These are phyloP conservation scores for Tarenaya hassleriana DNA, from an alignment of 345 rosid genomes.

Conservation along the genomic window DNA sequence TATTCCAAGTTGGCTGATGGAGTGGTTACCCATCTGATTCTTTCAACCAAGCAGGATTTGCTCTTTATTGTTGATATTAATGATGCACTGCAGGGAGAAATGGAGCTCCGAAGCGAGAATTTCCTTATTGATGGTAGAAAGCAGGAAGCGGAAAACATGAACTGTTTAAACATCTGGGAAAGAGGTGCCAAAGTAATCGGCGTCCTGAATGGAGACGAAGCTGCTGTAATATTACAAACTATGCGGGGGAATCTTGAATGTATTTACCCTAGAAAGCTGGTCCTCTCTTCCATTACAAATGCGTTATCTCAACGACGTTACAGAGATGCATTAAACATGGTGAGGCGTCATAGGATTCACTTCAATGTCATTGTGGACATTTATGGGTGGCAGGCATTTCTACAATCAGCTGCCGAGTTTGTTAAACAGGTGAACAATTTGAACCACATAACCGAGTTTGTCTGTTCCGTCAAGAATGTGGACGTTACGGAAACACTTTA, in stretches of 20 bases:
- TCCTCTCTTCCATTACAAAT: conserved; percentile 61
- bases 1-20: conserved; percentile 71
- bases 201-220: conserved; percentile 87
- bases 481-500: conserved; percentile 69
- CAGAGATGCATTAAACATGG: conserved; percentile 80
- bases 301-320: conserved; percentile 65
- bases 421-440: conserved; percentile 73
- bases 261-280: conserved; percentile 90
- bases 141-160: conserved; percentile 52
- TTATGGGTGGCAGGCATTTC: conserved; percentile 78
- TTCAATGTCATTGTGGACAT: conserved; percentile 78
- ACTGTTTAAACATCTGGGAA: conserved; percentile 77
- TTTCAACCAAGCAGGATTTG: conserved; percentile 79
- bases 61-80: conserved; percentile 68
- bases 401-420: conserved; percentile 68
- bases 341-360: conserved; percentile 91
- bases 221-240: conserved; percentile 79
- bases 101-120: conserved; percentile 45
- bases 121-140: conserved; percentile 46
- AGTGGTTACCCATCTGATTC: conserved; percentile 68
- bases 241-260: conserved; percentile 84
- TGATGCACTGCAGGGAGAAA: conserved; percentile 56
- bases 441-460: conserved; percentile 85
- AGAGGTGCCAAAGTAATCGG: conserved; percentile 81
- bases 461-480: conserved; percentile 77